Evolutionary conservation across 176 grass and related monocot genomes (phyloP).

Genomic region (Pontederia paniculata): DNA sequence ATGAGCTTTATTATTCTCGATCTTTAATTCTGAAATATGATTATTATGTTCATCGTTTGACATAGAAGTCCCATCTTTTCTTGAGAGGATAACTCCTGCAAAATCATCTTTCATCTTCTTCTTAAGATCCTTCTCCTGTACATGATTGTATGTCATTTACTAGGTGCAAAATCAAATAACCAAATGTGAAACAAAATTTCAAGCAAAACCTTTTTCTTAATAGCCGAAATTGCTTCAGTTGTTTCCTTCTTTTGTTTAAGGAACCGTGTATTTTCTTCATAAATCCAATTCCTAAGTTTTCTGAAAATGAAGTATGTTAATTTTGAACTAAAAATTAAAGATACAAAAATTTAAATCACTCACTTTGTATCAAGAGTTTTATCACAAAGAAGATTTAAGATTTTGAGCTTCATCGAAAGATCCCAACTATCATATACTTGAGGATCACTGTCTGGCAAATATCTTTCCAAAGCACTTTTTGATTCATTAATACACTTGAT

Average conservation of each 20-base stretch:
- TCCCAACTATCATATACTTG: slow-evolving; percentile 55
- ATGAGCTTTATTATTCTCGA: slow-evolving; percentile 33
- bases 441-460: slow-evolving; percentile 31
- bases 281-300: slow-evolving; percentile 58
- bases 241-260: slow-evolving; percentile 38
- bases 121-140: slow-evolving; percentile 70
- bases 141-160: slow-evolving; percentile 4
- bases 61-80: slow-evolving; percentile 23
- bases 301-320: slow-evolving; percentile 29
- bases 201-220: slow-evolving; percentile 51
- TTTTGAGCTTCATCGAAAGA: slow-evolving; percentile 40
- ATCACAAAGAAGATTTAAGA: slow-evolving; percentile 82
- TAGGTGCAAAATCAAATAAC: not conserved
- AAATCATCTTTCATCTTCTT: slow-evolving; percentile 50
- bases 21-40: slow-evolving; percentile 60
- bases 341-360: slow-evolving; percentile 25
- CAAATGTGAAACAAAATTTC: not conserved
- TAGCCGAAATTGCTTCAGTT: slow-evolving; percentile 35
- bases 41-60: slow-evolving; percentile 38
- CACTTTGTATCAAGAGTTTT: slow-evolving; percentile 57
- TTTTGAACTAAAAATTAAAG: slow-evolving; percentile 18
- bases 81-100: slow-evolving; percentile 25
- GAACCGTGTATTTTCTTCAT: slow-evolving; percentile 38
- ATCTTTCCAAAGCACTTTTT: slow-evolving; percentile 20
- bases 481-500: slow-evolving; percentile 47